Evolutionary conservation across 139 green algal species (phyloP).

Genomic region (Picochlorum sp.): DNA sequence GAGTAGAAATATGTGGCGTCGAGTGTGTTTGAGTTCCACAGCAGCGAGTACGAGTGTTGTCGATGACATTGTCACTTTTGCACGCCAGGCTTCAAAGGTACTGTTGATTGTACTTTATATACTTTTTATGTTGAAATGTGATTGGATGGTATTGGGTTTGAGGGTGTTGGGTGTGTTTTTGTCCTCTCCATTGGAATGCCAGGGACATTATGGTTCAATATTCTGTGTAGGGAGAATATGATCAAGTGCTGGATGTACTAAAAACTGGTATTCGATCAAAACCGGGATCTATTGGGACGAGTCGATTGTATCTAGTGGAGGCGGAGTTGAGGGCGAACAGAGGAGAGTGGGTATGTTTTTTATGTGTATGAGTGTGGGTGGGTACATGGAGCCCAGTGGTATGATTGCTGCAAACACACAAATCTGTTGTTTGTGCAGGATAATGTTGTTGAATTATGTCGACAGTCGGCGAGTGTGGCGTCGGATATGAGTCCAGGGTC

Average conservation of each 20-base stretch:
- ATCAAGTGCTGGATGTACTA: slow-evolving; percentile 46
- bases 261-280: slow-evolving; percentile 32
- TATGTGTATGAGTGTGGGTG: too few species aligned
- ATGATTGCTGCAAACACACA: too few species aligned
- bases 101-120: neutral
- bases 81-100: slow-evolving; percentile 35
- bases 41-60: slow-evolving; percentile 8
- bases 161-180: neutral
- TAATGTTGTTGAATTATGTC: slow-evolving; percentile 16
- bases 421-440: neutral
- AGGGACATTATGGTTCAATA: neutral
- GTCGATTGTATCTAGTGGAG: slow-evolving; percentile 30
- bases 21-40: neutral
- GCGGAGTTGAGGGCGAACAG: slow-evolving; percentile 28
- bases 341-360: slow-evolving; percentile 30
- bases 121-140: too few species aligned
- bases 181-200: too few species aligned
- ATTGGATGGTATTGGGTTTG: too few species aligned
- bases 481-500: slow-evolving; percentile 1
- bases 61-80: slow-evolving; percentile 45
- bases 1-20: neutral
- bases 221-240: slow-evolving; percentile 23
- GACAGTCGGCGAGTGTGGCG: slow-evolving; percentile 13
- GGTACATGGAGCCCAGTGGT: too few species aligned
- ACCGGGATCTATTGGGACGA: slow-evolving; percentile 4